These are phyloP conservation scores for Pleurotus eryngii DNA, from an alignment of 768 basidiomycete species.

Conservation along the genomic window DNA sequence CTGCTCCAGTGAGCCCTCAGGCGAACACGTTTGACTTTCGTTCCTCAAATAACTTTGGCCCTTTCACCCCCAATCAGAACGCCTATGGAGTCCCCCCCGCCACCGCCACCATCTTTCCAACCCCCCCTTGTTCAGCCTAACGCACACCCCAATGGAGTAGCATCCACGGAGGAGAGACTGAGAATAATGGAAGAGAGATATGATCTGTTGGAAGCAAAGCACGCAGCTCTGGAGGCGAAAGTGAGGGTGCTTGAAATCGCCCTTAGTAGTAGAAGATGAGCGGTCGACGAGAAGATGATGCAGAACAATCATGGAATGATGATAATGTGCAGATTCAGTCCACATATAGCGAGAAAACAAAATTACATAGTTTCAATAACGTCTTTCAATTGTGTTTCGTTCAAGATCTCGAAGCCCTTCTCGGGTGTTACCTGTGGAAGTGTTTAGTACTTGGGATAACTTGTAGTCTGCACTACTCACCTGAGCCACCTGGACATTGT, in stretches of 20 bases:
- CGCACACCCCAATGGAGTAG: neutral
- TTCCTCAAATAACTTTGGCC: no score
- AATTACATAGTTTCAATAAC: constrained; percentile 81
- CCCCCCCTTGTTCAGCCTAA: neutral
- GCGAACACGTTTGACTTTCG: no score
- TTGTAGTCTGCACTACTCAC: constrained; percentile 35
- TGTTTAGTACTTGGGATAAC: constrained; percentile 1
- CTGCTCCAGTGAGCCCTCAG: no score
- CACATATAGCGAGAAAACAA: constrained; percentile 9
- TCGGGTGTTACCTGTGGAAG: constrained; percentile 65
- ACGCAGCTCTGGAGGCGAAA: constrained; percentile 1
- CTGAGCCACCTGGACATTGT: constrained; percentile 97
- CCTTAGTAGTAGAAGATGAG: neutral
- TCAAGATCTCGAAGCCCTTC: constrained; percentile 87
- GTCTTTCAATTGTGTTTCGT: constrained; percentile 75
- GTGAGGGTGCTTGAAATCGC: constrained; percentile 6
- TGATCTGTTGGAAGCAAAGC: constrained; percentile 1
- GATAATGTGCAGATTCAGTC: neutral
- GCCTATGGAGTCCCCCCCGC: neutral
- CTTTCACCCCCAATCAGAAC: no score
- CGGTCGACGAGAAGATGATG: neutral
- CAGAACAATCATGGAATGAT: neutral
- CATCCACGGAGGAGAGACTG: neutral
- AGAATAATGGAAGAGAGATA: constrained; percentile 1
- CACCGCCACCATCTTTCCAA: neutral